Percentiles rank a stretch among this genome's conserved stretches.
phyloP scores from a whole-genome alignment of 495 filamentous ascomycete genomes.

The Aeminium ludgeri region DNA sequence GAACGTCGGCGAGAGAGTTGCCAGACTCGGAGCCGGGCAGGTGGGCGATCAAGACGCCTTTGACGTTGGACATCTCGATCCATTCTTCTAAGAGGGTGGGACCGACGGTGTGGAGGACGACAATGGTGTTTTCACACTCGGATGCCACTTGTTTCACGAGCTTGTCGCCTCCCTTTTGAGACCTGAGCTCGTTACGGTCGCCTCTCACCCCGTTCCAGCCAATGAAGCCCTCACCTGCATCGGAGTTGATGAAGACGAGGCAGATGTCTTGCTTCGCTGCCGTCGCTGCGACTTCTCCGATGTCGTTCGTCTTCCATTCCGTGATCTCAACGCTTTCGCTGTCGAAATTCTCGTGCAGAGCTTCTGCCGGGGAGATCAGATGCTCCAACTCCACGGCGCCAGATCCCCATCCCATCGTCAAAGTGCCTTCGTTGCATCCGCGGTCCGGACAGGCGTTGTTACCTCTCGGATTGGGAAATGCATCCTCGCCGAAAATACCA shows the following conservation, averaged over 20 bases:
- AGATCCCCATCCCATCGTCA: constrained; percentile 79
- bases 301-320: constrained; percentile 42
- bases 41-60: constrained; percentile 71
- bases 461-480: constrained; percentile 44
- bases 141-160: constrained; percentile 55
- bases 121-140: constrained; percentile 58
- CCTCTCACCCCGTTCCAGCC: constrained; percentile 46
- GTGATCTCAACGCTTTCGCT: constrained; percentile 40
- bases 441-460: constrained; percentile 64
- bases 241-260: constrained; percentile 45
- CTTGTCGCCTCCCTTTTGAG: constrained; percentile 62
- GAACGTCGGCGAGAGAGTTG: constrained; percentile 63
- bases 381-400: constrained; percentile 80
- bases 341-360: constrained; percentile 45
- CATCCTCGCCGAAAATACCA: constrained; percentile 76
- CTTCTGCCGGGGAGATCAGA: constrained; percentile 51
- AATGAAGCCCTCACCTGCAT: constrained; percentile 50
- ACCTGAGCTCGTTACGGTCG: constrained; percentile 65
- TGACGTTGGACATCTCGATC: constrained; percentile 63
- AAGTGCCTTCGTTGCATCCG: constrained; percentile 65
- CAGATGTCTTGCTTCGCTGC: constrained; percentile 44
- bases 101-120: constrained; percentile 82
- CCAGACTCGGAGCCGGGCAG: constrained; percentile 85
- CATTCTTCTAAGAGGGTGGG: constrained; percentile 73
- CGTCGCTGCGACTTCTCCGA: constrained; percentile 26